A percentile compares a stretch with the other conserved stretches of the same genome.
phyloP scores from a whole-genome alignment of 2,329 filamentous ascomycete genomes.

The Curvularia hawaiiensis region DNA sequence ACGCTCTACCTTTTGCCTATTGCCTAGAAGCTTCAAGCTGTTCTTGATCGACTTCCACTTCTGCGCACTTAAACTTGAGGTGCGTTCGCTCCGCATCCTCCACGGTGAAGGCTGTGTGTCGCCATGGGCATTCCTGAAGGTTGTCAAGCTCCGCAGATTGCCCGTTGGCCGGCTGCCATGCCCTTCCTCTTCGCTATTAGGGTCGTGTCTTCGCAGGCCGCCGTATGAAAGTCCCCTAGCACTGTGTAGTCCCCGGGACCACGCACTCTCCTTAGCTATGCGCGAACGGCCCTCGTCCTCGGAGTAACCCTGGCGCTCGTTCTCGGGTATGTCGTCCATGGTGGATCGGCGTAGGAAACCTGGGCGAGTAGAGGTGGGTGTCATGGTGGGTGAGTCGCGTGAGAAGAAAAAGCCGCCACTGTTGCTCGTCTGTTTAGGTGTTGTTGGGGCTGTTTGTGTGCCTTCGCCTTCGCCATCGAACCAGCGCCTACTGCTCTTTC shows the following conservation, averaged over 20 bases:
- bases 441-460: slow-evolving; percentile 69
- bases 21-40: slow-evolving; percentile 76
- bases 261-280: slow-evolving; percentile 52
- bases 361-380: slow-evolving; percentile 38
- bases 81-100: slow-evolving; percentile 53
- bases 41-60: slow-evolving; percentile 95
- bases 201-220: slow-evolving; percentile 43
- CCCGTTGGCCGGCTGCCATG: slow-evolving; percentile 48
- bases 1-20: slow-evolving; percentile 80
- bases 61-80: slow-evolving; percentile 63
- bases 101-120: slow-evolving; percentile 50
- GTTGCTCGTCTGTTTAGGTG: slow-evolving; percentile 61
- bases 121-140: slow-evolving; percentile 48
- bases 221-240: slow-evolving; percentile 55
- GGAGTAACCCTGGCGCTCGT: slow-evolving; percentile 54
- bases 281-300: slow-evolving; percentile 58
- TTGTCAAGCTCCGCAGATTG: slow-evolving; percentile 54
- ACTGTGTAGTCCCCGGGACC: slow-evolving; percentile 54
- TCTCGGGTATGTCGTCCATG: slow-evolving; percentile 55
- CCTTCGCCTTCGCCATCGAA: slow-evolving; percentile 54
- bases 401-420: slow-evolving; percentile 51
- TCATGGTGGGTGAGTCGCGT: slow-evolving; percentile 47
- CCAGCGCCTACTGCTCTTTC: slow-evolving; percentile 67
- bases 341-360: slow-evolving; percentile 61
- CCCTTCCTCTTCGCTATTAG: slow-evolving; percentile 38